Conservation (phyloP, 1,139 yeast genomes). For the Hansenula lynferdii region DNA sequence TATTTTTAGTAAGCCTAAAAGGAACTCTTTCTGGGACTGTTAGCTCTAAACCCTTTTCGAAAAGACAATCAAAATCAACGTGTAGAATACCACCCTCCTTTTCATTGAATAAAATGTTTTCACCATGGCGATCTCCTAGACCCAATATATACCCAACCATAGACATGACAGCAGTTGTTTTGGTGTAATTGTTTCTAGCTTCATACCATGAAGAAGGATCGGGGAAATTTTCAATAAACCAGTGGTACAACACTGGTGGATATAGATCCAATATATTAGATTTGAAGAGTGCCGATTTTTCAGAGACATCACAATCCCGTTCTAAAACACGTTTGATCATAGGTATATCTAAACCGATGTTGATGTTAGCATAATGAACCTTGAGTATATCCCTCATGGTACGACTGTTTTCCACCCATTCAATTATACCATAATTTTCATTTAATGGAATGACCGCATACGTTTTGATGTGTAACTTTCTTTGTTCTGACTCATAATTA, state of each 20-base stretch:
- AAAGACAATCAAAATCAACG: constrained; percentile 94
- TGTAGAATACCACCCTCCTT: constrained; percentile 79
- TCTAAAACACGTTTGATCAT: constrained; percentile 18
- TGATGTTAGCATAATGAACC: constrained; percentile 35
- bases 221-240: constrained; percentile 88
- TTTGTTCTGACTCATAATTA: constrained; percentile 67
- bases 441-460: constrained; percentile 89
- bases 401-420: constrained; percentile 83
- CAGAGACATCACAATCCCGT: constrained; percentile 20
- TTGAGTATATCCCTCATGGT: constrained; percentile 71
- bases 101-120: constrained; percentile 74
- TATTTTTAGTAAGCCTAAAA: constrained; percentile 81
- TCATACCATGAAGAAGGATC: constrained; percentile 88
- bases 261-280: constrained; percentile 33
- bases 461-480: constrained; percentile 68
- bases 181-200: constrained; percentile 67
- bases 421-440: constrained; percentile 86
- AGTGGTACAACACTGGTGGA: constrained; percentile 76
- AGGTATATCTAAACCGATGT: constrained; percentile 25
- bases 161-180: constrained; percentile 95
- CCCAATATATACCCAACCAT: constrained; percentile 91
- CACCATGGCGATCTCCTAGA: constrained; percentile 95
- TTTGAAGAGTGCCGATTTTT: constrained; percentile 25
- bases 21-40: constrained; percentile 87
- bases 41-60: constrained; percentile 62